Base-by-base conservation (phyloP, 768 basidiomycete genomes). In the Dioszegia crocea region DNA sequence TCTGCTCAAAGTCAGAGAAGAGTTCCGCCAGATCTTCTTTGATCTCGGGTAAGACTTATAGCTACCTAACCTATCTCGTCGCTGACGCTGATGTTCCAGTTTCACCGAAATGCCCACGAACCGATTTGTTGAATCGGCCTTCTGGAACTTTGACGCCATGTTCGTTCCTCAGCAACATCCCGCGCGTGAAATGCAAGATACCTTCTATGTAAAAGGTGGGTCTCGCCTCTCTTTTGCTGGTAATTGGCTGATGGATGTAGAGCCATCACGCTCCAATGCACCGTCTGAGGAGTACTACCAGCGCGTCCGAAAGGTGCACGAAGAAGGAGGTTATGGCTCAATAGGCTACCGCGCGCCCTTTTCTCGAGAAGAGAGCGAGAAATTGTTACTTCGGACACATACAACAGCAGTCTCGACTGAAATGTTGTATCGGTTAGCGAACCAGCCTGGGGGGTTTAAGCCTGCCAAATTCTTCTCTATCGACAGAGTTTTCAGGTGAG, bases 151-250 rank as follows among this genome's bases (percentile, higher is more conserved):
- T 78, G 96, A 99, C 77, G 86, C 93, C 1, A 82, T 99, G 64
- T 99, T 94, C 77, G 96, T 99, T 0, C 96, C 96, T 0, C 96
- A 99, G 73, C 94, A 98, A 76, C 96, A 99, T 80, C 96, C 96
- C 6, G 96, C 96, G 12, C 85, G 96, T 70, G 96, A 99, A 64
- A 74, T 97, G 47, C 96, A 99, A 77, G 96, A 99, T 71, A 99
- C 96, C 4, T 99, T 99, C 83, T 99, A 97, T 78, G 82, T 98
- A 27, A 96, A 94, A 56, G 91, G 91, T 85, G 68, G 61, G 78
- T 56, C 24, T 38, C 40, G 6, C 14, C 29, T 24, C 31, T 54
- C 64, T 10, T 46, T 53, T 59, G 14, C 38, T 43, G 29, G 40
- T 17, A 43, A 10, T 36, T 56, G 23, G 2, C 55, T 23, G 59